A percentile compares a stretch with the other conserved stretches of the same genome.
Evolutionary conservation across 2,329 filamentous ascomycete species (phyloP).

Genomic region (Venturia oleaginea): DNA sequence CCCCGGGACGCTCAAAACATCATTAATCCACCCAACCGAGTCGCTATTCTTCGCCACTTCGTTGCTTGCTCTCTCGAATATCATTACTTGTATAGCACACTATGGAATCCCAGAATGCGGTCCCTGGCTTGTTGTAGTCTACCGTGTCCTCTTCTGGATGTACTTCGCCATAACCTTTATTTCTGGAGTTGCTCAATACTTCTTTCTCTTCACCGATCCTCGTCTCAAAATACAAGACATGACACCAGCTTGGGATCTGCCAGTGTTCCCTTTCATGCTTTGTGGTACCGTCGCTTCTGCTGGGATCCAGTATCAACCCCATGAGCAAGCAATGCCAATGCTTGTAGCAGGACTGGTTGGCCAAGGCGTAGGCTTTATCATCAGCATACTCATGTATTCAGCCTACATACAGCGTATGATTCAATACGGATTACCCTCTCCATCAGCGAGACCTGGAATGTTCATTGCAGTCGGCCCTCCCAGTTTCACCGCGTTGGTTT

Average conservation of each 20-base stretch:
- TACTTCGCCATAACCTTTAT: slow-evolving; percentile 54
- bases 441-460: slow-evolving; percentile 37
- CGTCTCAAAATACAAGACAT: slow-evolving; percentile 30
- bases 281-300: slow-evolving; percentile 28
- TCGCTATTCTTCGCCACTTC: slow-evolving; percentile 48
- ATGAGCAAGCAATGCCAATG: slow-evolving; percentile 27
- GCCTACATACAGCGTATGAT: slow-evolving; percentile 34
- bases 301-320: slow-evolving; percentile 23
- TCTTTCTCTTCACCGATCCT: slow-evolving; percentile 29
- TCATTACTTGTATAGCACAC: slow-evolving; percentile 56
- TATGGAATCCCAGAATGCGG: slow-evolving; percentile 55
- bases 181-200: slow-evolving; percentile 41
- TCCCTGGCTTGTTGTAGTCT: slow-evolving; percentile 45
- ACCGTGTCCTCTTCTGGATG: slow-evolving; percentile 60
- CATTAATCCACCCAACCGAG: slow-evolving; percentile 56
- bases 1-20: slow-evolving; percentile 43
- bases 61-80: slow-evolving; percentile 58
- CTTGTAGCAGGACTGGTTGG: slow-evolving; percentile 35
- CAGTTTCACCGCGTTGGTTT: not conserved
- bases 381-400: slow-evolving; percentile 36
- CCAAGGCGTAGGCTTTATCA: slow-evolving; percentile 37
- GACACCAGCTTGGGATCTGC: slow-evolving; percentile 33
- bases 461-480: slow-evolving; percentile 42
- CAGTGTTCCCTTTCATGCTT: slow-evolving; percentile 27
- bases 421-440: slow-evolving; percentile 33